A percentile compares a stretch with the other conserved stretches of the same genome.
These are phyloP conservation scores for Capsella rubella DNA, from an alignment of 441 rosid species.

Conservation along the genomic window DNA sequence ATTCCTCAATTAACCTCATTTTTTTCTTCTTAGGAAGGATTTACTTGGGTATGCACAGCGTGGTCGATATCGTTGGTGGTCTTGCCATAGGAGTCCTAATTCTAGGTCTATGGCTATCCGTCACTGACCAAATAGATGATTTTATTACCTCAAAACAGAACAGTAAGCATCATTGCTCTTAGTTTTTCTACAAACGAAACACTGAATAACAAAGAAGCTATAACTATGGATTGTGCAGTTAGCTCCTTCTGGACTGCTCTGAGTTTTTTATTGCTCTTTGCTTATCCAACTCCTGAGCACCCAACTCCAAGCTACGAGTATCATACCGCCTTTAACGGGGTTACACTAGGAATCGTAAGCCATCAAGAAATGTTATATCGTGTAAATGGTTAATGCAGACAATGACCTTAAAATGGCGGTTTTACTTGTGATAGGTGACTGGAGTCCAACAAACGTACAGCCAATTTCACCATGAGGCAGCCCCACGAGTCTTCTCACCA, in stretches of 20 bases:
- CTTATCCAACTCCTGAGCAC: slow-evolving; percentile 92
- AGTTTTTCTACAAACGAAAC: slow-evolving; percentile 14
- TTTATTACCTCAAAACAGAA: slow-evolving; percentile 82
- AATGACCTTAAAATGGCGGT: neutral
- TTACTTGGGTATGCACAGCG: slow-evolving; percentile 99
- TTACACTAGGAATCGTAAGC: slow-evolving; percentile 92
- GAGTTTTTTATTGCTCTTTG: slow-evolving; percentile 89
- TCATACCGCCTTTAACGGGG: slow-evolving; percentile 91
- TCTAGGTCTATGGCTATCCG: slow-evolving; percentile 75
- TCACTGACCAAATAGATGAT: slow-evolving; percentile 61
- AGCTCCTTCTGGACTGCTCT: slow-evolving; percentile 86
- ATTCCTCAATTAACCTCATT: slow-evolving; percentile 34
- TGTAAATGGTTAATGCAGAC: slow-evolving; percentile 1
- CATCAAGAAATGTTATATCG: neutral
- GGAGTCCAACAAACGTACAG: slow-evolving; percentile 89
- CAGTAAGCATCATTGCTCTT: slow-evolving; percentile 51
- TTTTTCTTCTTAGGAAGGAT: slow-evolving; percentile 82
- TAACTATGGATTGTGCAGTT: slow-evolving; percentile 57
- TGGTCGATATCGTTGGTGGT: slow-evolving; percentile 81
- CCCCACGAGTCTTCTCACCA: slow-evolving; percentile 62
- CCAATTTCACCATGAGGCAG: slow-evolving; percentile 92
- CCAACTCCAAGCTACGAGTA: slow-evolving; percentile 97
- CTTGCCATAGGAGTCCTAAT: slow-evolving; percentile 73
- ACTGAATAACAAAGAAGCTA: slow-evolving; percentile 8
- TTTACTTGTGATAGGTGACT: slow-evolving; percentile 58